Evolutionary conservation across 179 eudicot species (phyloP).

Genomic region (Vitellaria paradoxa): DNA sequence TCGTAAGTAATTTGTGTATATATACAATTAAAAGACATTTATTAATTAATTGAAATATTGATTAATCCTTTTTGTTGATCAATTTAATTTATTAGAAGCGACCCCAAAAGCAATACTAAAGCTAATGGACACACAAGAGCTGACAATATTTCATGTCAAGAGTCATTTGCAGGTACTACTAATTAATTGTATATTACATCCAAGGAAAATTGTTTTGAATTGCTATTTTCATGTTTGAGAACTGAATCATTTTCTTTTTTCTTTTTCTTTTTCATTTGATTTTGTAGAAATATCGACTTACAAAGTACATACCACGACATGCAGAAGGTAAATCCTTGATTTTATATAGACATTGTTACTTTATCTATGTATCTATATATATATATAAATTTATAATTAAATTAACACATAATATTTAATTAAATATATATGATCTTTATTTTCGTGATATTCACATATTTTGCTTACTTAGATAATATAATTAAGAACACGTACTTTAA

Average conservation of each 20-base stretch:
- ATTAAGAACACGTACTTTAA: too few species aligned
- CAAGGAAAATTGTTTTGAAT: neutral
- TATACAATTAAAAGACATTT: too few species aligned
- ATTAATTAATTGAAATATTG: neutral
- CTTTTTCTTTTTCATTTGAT: slow-evolving; percentile 5
- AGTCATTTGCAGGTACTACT: slow-evolving; percentile 83
- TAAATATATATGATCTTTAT: neutral
- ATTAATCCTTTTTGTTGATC: neutral
- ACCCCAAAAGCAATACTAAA: slow-evolving; percentile 96
- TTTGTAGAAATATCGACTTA: slow-evolving; percentile 80
- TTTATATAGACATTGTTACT: neutral
- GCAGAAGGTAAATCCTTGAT: slow-evolving; percentile 54
- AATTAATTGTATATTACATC: neutral
- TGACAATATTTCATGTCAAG: slow-evolving; percentile 93
- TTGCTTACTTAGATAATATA: too few species aligned
- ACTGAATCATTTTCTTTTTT: neutral
- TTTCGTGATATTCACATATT: too few species aligned
- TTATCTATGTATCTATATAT: neutral
- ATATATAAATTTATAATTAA: neutral
- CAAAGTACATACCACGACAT: slow-evolving; percentile 71
- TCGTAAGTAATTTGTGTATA: slow-evolving; percentile 42
- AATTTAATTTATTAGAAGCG: slow-evolving; percentile 71
- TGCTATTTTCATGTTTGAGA: neutral
- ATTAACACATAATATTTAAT: too few species aligned
- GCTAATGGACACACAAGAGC: slow-evolving; percentile 80